A percentile compares a stretch with the other conserved stretches of the same genome.
Conservation (phyloP, 495 filamentous ascomycete species). For the Aspergillus heteromorphus region DNA sequence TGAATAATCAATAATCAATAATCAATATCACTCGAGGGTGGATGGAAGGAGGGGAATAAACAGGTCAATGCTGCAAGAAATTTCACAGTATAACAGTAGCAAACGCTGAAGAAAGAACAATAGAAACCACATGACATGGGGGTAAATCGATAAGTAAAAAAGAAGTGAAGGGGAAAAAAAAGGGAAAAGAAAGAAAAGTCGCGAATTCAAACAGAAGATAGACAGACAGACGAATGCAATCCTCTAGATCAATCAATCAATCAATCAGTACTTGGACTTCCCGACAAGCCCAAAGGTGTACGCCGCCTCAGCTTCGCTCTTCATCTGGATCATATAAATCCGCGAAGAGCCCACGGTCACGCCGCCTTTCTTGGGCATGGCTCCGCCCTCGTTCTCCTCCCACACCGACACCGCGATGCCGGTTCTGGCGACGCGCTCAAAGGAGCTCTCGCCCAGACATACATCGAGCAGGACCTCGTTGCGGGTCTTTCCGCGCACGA, state of each 20-base stretch:
- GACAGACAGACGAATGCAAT: constrained; percentile 1
- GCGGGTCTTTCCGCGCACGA: constrained; percentile 65
- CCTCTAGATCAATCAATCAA: not conserved
- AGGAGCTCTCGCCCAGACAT: constrained; percentile 75
- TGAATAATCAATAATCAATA: too few species aligned
- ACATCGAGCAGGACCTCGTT: constrained; percentile 71
- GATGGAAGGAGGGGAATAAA: too few species aligned
- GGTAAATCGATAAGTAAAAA: too few species aligned
- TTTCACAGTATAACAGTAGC: too few species aligned
- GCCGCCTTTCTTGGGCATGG: constrained; percentile 63
- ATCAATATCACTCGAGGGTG: too few species aligned
- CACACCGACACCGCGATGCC: constrained; percentile 86
- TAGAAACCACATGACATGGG: too few species aligned
- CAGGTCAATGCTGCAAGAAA: too few species aligned
- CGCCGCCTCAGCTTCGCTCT: constrained; percentile 54
- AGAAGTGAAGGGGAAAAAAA: not conserved
- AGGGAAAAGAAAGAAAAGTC: constrained; percentile 1
- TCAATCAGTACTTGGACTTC: constrained; percentile 52
- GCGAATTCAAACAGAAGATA: not conserved
- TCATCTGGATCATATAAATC: constrained; percentile 83
- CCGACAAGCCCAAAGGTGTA: constrained; percentile 59
- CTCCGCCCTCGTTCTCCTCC: constrained; percentile 71
- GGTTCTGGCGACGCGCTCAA: constrained; percentile 73
- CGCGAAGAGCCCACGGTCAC: constrained; percentile 61
- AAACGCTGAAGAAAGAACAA: too few species aligned